These are phyloP conservation scores for Blastomyces percursus DNA, from an alignment of 2,329 filamentous ascomycete species.

Conservation along the genomic window DNA sequence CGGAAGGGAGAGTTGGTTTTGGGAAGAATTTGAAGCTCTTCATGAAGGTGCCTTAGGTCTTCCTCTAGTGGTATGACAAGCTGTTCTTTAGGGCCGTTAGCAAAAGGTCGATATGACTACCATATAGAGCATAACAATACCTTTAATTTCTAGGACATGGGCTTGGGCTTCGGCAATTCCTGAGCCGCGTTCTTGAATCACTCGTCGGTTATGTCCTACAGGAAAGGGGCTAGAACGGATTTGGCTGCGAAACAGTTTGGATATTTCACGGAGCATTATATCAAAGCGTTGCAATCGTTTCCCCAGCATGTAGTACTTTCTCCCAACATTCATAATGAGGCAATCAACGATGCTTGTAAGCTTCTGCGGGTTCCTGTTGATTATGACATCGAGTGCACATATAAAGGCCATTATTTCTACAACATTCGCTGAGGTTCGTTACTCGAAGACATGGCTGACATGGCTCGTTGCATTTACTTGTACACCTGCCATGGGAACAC, in stretches of 20 bases:
- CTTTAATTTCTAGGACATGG: constrained; percentile 13
- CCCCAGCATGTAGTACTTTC: constrained; percentile 14
- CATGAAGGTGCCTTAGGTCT: constrained; percentile 9
- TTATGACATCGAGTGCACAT: neutral
- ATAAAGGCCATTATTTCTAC: neutral
- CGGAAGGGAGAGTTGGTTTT: constrained; percentile 18
- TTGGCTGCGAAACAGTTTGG: constrained; percentile 12
- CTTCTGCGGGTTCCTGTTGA: constrained; percentile 2
- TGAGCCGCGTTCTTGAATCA: constrained; percentile 16
- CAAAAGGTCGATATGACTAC: neutral
- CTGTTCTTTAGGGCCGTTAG: constrained; percentile 7
- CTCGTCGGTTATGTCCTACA: constrained; percentile 14
- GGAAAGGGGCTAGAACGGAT: constrained; percentile 20
- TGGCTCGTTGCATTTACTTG: constrained; percentile 12
- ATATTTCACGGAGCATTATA: constrained; percentile 12
- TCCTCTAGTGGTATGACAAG: constrained; percentile 15
- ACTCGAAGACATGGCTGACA: constrained; percentile 16
- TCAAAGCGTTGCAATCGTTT: constrained; percentile 12
- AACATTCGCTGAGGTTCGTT: constrained; percentile 10
- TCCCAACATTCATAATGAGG: constrained; percentile 16
- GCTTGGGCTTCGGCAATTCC: constrained; percentile 15
- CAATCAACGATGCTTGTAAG: constrained; percentile 15
- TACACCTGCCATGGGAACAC: constrained; percentile 16
- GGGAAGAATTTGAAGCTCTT: constrained; percentile 15
- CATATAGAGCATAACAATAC: constrained; percentile 1